Base-by-base conservation (phyloP, 129 eudicot genomes). In the Artemisia tridentata region DNA sequence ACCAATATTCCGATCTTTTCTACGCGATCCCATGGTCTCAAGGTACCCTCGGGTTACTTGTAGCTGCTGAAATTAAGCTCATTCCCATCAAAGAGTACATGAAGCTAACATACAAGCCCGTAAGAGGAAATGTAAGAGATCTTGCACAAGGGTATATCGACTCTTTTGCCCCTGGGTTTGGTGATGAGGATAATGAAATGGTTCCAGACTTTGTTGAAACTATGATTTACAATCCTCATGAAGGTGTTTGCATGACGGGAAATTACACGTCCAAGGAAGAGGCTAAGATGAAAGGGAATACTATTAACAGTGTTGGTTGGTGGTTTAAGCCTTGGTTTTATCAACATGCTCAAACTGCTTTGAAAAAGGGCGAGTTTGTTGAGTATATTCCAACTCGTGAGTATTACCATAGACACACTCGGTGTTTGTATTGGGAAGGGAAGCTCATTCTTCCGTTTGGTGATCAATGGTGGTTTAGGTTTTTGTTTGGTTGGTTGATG, bases 1-100 rank as follows among this genome's bases (percentile, higher is more conserved):
- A 93, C 20, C 96, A 93, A 51, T 89, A 78, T 67, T 87, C 99
- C 9, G 99, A 93, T 53, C 99, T 93, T 46, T 93, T 89, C 73
- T 90, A 93, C 11, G 97, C 97, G 31, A 84, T 93, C 62, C 99
- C 99, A 4, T 93, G 99, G 99, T 93, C 99, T 75, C 99, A 93
- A 72, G 97, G 99, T 11, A 93, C 99, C 14, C 85, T 93, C 3
- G 99, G 99, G 56, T 86, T 93, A 34, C 97, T 93, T 19, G 85
- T 93, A 63, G 77, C 99, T 0, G 99, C 99, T 9, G 99, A 93
- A 82, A 93, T 93, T 52, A 93, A 93, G 82, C 96, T 93, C 29
- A 93, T 93, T 14, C 96, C 88, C n/a, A 61, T 93, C 7, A 90
- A 93, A 75, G 96, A 90, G 60, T 93, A 93, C 91, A 90, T 93